Evolutionary conservation across 2,329 filamentous ascomycete species (phyloP), one percentile per base, ranked within the genome.

Genomic region (Pseudohalonectria lignicola): DNA sequence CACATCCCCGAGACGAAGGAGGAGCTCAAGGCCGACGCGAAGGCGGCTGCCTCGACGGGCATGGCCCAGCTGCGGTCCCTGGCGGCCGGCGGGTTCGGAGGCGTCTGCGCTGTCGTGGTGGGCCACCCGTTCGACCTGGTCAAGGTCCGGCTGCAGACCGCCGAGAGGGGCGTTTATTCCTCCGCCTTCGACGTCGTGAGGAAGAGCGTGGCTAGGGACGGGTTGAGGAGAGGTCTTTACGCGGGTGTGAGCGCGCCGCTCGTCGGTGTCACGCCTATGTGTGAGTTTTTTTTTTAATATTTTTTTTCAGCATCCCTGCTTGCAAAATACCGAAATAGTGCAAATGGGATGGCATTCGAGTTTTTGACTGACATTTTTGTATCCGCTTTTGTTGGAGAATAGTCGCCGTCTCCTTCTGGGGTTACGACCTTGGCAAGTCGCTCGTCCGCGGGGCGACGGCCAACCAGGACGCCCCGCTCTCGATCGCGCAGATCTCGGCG

Each of bases 251-350:
- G 84, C 49, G 92, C 92, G 51, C 92, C 92, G 32, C 66, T 98
- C 45, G 84, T 95, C 9, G 92, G 92, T 39, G 92, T 98, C 13
- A 98, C 92, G 44, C 92, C 92, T 39, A 98, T 98, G 92, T 98
- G 88, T 95, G 74, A 64, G 88, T 76, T 29, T 23, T 30, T 6
- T 26, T 31, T n/a, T n/a, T n/a, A n/a, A n/a, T n/a, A n/a, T n/a
- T n/a, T n/a, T n/a, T n/a, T 21, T 17, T 38, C 19, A n/a, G 29
- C 28, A 30, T n/a, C 5, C 30, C 9, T 13, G 13, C 34, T 19
- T 8, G 2, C 18, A 39, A 32, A 31, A 30, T 36, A 29, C 31
- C 36, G 18, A 25, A 11, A 33, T 35, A 29, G 15, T 37, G 18
- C n/a, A 26, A 39, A 29, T n/a, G n/a, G n/a, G n/a, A n/a, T n/a